These are phyloP conservation scores for Colletotrichum sp. DNA, from an alignment of 2,329 filamentous ascomycete species.

Conservation along the genomic window DNA sequence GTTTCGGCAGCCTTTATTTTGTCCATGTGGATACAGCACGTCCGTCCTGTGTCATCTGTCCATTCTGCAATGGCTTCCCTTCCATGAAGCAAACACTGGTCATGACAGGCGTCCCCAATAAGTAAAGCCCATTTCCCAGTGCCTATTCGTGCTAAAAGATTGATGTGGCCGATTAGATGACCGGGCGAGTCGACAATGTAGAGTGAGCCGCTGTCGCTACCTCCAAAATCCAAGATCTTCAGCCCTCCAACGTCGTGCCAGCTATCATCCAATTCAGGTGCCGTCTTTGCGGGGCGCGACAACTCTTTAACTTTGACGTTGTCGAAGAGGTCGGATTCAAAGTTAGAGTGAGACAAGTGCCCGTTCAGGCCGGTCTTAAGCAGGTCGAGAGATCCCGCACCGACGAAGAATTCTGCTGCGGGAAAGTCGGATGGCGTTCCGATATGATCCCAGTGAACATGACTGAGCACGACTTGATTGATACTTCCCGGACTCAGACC, in stretches of 20 bases:
- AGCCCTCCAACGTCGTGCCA: neutral
- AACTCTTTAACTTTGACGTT: neutral
- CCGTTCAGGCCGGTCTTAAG: neutral
- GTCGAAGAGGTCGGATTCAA: neutral
- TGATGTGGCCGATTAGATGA: neutral
- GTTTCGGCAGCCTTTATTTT: neutral
- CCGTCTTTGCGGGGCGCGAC: neutral
- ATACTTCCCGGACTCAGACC: neutral
- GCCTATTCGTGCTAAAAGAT: neutral
- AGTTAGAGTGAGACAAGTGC: neutral
- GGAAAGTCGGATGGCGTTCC: neutral
- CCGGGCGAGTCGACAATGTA: neutral
- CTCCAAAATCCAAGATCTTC: neutral
- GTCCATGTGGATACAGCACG: neutral
- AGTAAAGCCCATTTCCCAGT: neutral
- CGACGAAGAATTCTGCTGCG: neutral
- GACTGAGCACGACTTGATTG: neutral
- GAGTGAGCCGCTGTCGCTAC: neutral
- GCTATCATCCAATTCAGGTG: neutral
- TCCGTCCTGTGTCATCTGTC: neutral
- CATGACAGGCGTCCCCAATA: neutral
- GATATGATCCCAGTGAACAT: neutral
- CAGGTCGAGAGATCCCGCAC: neutral
- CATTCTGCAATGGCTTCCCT: neutral
- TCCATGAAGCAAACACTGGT: neutral